phyloP scores from a whole-genome alignment of 140 eudicot species.

The Stevia rebaudiana region DNA sequence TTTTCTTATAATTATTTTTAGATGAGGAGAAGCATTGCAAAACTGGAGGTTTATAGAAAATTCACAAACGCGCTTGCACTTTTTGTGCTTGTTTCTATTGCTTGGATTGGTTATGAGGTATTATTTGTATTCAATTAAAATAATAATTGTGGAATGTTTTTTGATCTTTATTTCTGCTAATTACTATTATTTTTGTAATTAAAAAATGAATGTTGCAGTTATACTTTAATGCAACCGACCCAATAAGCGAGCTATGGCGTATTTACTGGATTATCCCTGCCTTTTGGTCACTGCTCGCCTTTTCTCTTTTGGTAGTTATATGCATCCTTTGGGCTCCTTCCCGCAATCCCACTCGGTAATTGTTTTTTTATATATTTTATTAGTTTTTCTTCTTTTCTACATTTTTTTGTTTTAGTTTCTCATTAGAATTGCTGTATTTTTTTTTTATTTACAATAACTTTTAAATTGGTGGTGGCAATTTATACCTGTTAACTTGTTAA shows the following conservation, averaged over 20 bases:
- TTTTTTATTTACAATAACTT: neutral
- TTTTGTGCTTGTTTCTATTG: constrained; percentile 69
- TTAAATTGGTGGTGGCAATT: neutral
- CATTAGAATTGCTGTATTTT: neutral
- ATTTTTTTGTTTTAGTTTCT: neutral
- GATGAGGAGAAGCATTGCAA: constrained; percentile 68
- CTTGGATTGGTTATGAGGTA: constrained; percentile 89
- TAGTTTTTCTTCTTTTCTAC: neutral
- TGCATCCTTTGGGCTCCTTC: constrained; percentile 82
- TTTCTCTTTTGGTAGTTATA: constrained; percentile 52
- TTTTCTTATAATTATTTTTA: neutral
- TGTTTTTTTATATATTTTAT: neutral
- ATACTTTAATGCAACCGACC: constrained; percentile 74
- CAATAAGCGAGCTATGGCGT: constrained; percentile 69
- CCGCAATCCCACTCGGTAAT: constrained; percentile 65
- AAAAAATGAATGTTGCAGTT: constrained; percentile 33
- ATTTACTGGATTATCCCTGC: constrained; percentile 72
- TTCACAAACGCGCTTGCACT: constrained; percentile 68
- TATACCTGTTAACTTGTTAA: neutral
- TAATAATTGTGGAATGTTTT: neutral
- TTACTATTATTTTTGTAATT: neutral
- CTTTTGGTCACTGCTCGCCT: constrained; percentile 64
- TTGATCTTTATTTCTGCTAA: constrained; percentile 2
- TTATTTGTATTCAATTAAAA: neutral
- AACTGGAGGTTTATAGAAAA: constrained; percentile 66